Evolutionary conservation across 495 filamentous ascomycete species (phyloP), one percentile per base, ranked within the genome.

Genomic region (Penicillium argentinense): DNA sequence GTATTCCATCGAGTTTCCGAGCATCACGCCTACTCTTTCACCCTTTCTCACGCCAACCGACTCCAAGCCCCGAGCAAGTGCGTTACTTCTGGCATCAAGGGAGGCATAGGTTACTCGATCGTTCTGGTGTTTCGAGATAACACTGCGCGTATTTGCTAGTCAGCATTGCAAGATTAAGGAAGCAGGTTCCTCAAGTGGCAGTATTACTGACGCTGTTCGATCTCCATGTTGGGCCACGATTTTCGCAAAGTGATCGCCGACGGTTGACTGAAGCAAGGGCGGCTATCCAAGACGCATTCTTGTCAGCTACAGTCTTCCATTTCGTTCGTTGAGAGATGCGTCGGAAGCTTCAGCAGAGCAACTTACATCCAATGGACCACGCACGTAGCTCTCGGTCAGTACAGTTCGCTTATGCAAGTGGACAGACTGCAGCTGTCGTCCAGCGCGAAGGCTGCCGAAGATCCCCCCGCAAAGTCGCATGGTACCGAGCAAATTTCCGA

Each of bases 1-100:
- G 59, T 84, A 90, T 68, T 96, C 91, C 60, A 87, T 72, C 22
- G 80, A 84, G 57, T 96, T 98, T 1, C 93, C 91, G 14, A 96
- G 64, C 54, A 84, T 88, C 11, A 96, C 86, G 7, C 86, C 90
- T 9, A 97, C 88, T 17, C 91, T 76, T 54, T 95, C 88, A 2
- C 91, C 91, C 57, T 89, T 96, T 49, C 72, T 74, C 1, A 97
- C 89, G 2, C 91, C 91, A 2, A 84, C 71, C 1, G 82, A 83
- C 24, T 78, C 64, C 11, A 97, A 64, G 0, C 90, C 91, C 19
- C 80, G 73, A 0, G 91, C 88, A 16, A 98, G 73, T 1, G 76
- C 71, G 70, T 89, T 92, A 55, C 90, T 96, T 39, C 80, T 76
- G 4, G 69, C 64, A 61, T 97, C 86, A 9, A 98, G 80, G 5